phyloP scores from a whole-genome alignment of 805 yeast genomes.

The Danielia reshetovae region DNA sequence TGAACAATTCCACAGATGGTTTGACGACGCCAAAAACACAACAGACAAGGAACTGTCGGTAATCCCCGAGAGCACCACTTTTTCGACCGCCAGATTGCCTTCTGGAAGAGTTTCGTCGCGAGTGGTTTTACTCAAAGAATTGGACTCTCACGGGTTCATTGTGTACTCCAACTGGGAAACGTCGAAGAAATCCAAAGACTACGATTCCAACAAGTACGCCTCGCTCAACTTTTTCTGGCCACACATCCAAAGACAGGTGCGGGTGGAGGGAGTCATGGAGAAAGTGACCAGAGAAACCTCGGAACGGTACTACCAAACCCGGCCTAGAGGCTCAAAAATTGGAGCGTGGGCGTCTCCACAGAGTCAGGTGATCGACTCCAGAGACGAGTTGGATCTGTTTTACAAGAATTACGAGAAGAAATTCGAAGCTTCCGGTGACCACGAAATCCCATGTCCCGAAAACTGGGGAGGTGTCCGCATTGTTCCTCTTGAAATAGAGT shows the following conservation, averaged over 20 bases:
- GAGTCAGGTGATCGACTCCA: constrained; percentile 50
- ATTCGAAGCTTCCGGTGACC: constrained; percentile 53
- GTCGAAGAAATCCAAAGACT: constrained; percentile 76
- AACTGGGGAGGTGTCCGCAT: constrained; percentile 94
- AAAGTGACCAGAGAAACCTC: constrained; percentile 69
- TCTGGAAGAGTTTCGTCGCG: constrained; percentile 88
- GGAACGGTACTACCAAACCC: constrained; percentile 71
- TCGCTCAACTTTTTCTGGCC: constrained; percentile 92
- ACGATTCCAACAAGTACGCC: constrained; percentile 69
- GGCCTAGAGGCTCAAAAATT: constrained; percentile 89
- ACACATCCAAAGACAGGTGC: constrained; percentile 82
- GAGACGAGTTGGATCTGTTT: constrained; percentile 60
- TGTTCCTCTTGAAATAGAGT: constrained; percentile 86
- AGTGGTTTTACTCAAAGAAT: constrained; percentile 81
- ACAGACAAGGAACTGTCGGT: constrained; percentile 40
- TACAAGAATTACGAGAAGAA: constrained; percentile 47
- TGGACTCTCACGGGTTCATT: constrained; percentile 80
- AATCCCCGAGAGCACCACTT: constrained; percentile 78
- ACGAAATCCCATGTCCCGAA: constrained; percentile 83
- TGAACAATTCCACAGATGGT: constrained; percentile 81
- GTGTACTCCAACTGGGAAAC: constrained; percentile 90
- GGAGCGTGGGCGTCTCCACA: constrained; percentile 99
- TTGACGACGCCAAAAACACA: constrained; percentile 61
- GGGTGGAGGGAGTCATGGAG: constrained; percentile 85
- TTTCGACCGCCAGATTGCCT: constrained; percentile 87